Base-by-base conservation (phyloP, 116 monocot species). In the Posidonia oceanica region DNA sequence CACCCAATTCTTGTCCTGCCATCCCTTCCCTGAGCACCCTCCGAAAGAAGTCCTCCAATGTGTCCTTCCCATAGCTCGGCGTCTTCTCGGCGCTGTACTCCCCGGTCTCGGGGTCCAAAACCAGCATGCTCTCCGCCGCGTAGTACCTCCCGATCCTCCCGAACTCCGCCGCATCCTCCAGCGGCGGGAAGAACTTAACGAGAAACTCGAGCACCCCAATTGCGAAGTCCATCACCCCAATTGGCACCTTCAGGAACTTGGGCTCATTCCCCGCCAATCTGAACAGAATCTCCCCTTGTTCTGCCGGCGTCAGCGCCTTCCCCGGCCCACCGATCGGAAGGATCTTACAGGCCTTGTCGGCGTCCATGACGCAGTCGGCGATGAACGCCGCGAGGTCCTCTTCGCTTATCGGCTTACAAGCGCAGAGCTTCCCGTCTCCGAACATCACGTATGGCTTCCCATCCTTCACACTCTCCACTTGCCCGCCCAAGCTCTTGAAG, bases 401-500 rank as follows among this genome's bases (percentile, higher is more conserved):
- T 69, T 91, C 91, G 74, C 96, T 96, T 40, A 96, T 96, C 7
- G 96, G 96, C 75, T 91, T 96, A 72, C 96, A 96, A 15, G 96
- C 84, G 71, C 91, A 96, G 10, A 96, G 68, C 75, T 66, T 73
- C 5, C 96, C 96, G 74, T 96, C 91, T 7, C 96, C 96, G 75
- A 96, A 96, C 96, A 96, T 87, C 55, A 96, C 91, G 61, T 91
- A 96, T 0, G 96, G 96, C 66, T 87, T 83, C 53, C 96, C 91
- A 22, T 69, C 83, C 83, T 89, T 89, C 68, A 89, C 96, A 3
- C 61, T 80, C 60, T 96, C 88, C 52, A 96, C 96, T 76, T 96
- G 91, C 54, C 96, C 91, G 18, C 76, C 96, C 3, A 96, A 71
- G 76, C 96, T 96, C 83, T 96, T 96, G 75, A 96, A 96, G 80